Conservation (phyloP, 176 grass and related monocot species). For the Oryza meyeriana region DNA sequence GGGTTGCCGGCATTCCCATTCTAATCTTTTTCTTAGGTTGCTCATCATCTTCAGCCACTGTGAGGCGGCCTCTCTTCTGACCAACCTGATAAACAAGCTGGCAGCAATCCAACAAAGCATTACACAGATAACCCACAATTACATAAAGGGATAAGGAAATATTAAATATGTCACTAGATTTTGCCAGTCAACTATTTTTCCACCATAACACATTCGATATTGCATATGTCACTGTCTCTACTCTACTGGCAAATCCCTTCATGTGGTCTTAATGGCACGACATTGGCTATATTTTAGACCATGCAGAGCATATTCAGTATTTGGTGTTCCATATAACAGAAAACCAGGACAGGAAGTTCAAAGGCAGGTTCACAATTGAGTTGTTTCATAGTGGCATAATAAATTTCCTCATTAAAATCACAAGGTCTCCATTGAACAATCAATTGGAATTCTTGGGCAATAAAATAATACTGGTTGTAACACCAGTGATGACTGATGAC, state of each 20-base stretch:
- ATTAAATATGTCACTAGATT: not conserved
- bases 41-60: slow-evolving; percentile 76
- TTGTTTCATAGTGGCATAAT: not conserved
- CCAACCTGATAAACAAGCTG: slow-evolving; percentile 90
- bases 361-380: slow-evolving; percentile 7
- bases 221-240: slow-evolving; percentile 7
- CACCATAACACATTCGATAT: not conserved
- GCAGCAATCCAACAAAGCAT: slow-evolving; percentile 34
- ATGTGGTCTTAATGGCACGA: not conserved
- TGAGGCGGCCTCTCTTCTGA: slow-evolving; percentile 82
- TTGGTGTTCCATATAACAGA: not conserved
- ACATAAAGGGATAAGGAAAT: not conserved
- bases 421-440: not conserved
- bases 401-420: slow-evolving; percentile 5
- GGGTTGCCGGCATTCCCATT: slow-evolving; percentile 90
- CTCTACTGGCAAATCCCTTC: not conserved
- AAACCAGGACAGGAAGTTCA: not conserved
- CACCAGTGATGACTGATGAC: not conserved
- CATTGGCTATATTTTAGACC: not conserved
- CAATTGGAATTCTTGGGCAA: not conserved
- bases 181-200: slow-evolving; percentile 2
- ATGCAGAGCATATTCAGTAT: not conserved
- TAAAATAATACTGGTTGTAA: slow-evolving; percentile 3
- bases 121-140: not conserved
- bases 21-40: slow-evolving; percentile 96